Conservation (phyloP, 129 eudicot genomes). For the Tanacetum coccineum region DNA sequence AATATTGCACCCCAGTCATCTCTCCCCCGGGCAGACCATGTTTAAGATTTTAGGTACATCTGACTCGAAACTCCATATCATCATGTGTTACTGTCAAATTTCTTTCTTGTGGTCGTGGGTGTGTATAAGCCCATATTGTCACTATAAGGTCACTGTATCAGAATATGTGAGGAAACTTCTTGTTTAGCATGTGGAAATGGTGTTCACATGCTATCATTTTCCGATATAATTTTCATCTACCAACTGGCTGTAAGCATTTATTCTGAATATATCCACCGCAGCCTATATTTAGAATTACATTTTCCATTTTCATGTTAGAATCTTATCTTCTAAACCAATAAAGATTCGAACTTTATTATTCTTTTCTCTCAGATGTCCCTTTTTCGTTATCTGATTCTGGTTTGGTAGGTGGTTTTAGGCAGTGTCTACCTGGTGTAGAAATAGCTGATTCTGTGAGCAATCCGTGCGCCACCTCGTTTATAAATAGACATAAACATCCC, state of each 20-base stretch:
- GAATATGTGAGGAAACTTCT: slow-evolving; percentile 33
- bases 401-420: slow-evolving; percentile 34
- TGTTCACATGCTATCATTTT: slow-evolving; percentile 32
- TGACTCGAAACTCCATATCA: background rate
- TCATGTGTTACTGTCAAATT: slow-evolving; percentile 5
- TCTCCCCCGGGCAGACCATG: background rate
- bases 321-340: background rate
- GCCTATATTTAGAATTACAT: slow-evolving; percentile 11
- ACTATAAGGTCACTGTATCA: slow-evolving; percentile 16
- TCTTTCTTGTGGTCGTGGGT: slow-evolving; percentile 16
- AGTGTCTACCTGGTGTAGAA: slow-evolving; percentile 33
- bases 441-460: slow-evolving; percentile 12
- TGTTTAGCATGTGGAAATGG: slow-evolving; percentile 30
- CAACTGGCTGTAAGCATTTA: slow-evolving; percentile 37
- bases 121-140: slow-evolving; percentile 19
- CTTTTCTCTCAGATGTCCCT: slow-evolving; percentile 20
- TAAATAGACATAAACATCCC: slow-evolving; percentile 39
- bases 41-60: background rate
- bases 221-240: slow-evolving; percentile 17
- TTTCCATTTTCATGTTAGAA: slow-evolving; percentile 20
- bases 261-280: slow-evolving; percentile 30
- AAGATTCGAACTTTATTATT: slow-evolving; percentile 28
- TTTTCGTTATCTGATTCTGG: slow-evolving; percentile 29
- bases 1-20: background rate
- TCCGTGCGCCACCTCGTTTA: slow-evolving; percentile 20